Conservation (phyloP, 2,329 filamentous ascomycete genomes). For the Thelonectria rubi region DNA sequence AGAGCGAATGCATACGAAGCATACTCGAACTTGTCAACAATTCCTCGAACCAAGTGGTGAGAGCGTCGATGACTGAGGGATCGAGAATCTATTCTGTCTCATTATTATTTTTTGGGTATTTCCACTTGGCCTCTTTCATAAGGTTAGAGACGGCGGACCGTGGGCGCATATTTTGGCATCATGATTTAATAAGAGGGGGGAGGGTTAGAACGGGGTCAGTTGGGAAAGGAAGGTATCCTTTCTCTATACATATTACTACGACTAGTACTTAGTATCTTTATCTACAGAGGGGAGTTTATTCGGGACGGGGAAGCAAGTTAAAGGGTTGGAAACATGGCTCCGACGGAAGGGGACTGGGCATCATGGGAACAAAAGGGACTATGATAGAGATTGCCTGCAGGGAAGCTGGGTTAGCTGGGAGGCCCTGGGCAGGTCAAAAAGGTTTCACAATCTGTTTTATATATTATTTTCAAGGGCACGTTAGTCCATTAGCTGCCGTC, state of each 20-base stretch:
- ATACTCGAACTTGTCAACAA: too few species aligned
- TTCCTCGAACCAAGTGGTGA: too few species aligned
- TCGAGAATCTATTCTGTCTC: too few species aligned
- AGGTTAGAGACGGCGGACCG: not conserved
- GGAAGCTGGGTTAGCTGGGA: not conserved
- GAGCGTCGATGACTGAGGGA: too few species aligned
- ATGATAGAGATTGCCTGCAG: conserved; percentile 1
- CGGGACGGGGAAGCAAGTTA: not conserved
- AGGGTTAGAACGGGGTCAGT: not conserved
- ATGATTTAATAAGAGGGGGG: not conserved
- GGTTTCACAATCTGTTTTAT: not conserved
- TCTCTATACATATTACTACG: not conserved
- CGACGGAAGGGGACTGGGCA: not conserved
- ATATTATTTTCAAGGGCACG: not conserved
- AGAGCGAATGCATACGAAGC: not conserved
- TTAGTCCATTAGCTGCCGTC: not conserved
- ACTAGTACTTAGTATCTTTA: not conserved
- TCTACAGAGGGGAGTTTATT: not conserved
- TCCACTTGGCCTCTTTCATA: not conserved
- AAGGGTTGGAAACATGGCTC: not conserved
- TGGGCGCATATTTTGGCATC: not conserved
- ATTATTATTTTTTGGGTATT: not conserved
- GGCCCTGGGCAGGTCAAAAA: not conserved
- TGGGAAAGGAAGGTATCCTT: not conserved
- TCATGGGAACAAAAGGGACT: not conserved